Conservation (phyloP, 495 filamentous ascomycete genomes). For the Penicillium goetzii region DNA sequence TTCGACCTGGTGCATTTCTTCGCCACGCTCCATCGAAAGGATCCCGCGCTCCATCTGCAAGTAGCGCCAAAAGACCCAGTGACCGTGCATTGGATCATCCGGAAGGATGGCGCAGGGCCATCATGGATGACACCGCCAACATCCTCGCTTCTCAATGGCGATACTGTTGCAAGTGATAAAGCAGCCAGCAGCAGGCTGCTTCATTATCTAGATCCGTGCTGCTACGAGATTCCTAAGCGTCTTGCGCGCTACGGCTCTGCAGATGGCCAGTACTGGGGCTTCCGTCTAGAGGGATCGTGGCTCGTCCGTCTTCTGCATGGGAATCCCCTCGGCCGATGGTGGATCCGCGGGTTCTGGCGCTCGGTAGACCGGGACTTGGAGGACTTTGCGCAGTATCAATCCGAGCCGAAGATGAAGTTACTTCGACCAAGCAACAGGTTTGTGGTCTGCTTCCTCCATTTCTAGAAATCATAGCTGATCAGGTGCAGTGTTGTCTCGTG, state of each 20-base stretch:
- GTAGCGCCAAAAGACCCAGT: constrained; percentile 43
- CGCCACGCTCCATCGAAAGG: constrained; percentile 45
- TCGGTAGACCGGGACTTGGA: constrained; percentile 26
- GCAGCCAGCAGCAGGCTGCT: constrained; percentile 60
- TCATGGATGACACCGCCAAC: constrained; percentile 33
- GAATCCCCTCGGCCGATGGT: constrained; percentile 32
- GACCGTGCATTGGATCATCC: constrained; percentile 72
- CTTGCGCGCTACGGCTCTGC: constrained; percentile 31
- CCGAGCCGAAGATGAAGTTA: constrained; percentile 30
- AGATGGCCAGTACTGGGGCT: constrained; percentile 51
- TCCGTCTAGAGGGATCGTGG: constrained; percentile 56
- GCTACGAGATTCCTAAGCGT: constrained; percentile 45
- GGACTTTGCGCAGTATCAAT: constrained; percentile 24
- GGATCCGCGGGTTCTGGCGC: constrained; percentile 31
- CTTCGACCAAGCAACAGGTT: constrained; percentile 35
- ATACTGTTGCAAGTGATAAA: constrained; percentile 54
- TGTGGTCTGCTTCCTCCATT: background rate
- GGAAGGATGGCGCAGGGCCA: constrained; percentile 56
- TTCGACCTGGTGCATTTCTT: constrained; percentile 73
- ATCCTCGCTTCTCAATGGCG: constrained; percentile 53
- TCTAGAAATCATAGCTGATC: constrained; percentile 1
- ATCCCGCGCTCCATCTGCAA: constrained; percentile 18
- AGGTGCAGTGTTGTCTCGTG: constrained; percentile 30
- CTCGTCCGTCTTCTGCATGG: constrained; percentile 49
- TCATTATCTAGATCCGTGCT: constrained; percentile 55